These are phyloP conservation scores for Trametes punicea DNA, from an alignment of 768 basidiomycete genomes.

Conservation along the genomic window DNA sequence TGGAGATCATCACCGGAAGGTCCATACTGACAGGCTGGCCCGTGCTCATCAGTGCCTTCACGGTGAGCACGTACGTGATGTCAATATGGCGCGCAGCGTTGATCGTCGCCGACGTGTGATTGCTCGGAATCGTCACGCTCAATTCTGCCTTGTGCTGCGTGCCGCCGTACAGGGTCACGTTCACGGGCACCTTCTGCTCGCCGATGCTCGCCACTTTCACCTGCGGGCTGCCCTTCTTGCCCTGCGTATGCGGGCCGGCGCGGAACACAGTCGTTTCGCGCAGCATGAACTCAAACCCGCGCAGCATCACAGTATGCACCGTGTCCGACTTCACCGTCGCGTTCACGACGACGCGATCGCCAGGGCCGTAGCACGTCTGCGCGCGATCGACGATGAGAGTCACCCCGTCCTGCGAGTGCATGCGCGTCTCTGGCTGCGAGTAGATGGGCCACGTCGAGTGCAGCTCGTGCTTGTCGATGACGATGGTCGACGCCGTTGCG, in stretches of 20 bases:
- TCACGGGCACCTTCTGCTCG: constrained; percentile 71
- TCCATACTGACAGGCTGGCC: constrained; percentile 65
- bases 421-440: constrained; percentile 71
- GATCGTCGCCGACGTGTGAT: constrained; percentile 78
- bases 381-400: constrained; percentile 73
- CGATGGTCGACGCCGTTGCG: constrained; percentile 65
- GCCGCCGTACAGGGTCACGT: constrained; percentile 71
- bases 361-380: constrained; percentile 81
- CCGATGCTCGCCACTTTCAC: constrained; percentile 52
- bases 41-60: constrained; percentile 75
- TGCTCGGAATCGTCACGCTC: constrained; percentile 60
- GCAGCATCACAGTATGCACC: constrained; percentile 65
- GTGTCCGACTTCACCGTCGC: constrained; percentile 73
- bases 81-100: constrained; percentile 84
- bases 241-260: constrained; percentile 50
- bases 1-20: constrained; percentile 76
- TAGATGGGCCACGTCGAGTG: constrained; percentile 95
- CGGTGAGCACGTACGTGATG: constrained; percentile 72
- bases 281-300: constrained; percentile 80
- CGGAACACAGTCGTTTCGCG: constrained; percentile 75
- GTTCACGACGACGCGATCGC: constrained; percentile 70
- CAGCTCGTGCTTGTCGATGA: constrained; percentile 91
- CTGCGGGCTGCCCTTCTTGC: constrained; percentile 60
- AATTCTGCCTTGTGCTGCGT: constrained; percentile 72
- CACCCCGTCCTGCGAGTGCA: constrained; percentile 61